Conservation (phyloP, 805 yeast genomes). For the Isabelozyma gotoi region DNA sequence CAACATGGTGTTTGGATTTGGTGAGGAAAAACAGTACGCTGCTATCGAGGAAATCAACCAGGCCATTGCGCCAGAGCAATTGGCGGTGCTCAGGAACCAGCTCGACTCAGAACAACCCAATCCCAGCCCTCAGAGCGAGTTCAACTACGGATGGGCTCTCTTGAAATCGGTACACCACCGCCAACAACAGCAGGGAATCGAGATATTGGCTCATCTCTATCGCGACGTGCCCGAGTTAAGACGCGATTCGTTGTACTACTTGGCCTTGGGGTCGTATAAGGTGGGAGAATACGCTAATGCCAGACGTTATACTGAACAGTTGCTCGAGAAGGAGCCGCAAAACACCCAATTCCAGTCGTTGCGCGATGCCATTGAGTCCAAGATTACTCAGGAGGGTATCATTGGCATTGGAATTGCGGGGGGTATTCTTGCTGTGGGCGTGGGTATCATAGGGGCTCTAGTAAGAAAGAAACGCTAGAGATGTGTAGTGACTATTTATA, state of each 20-base stretch:
- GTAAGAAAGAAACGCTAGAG: constrained; percentile 29
- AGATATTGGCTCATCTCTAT: constrained; percentile 66
- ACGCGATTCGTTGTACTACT: constrained; percentile 84
- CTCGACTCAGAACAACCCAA: constrained; percentile 78
- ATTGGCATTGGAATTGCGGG: constrained; percentile 86
- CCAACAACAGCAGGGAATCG: constrained; percentile 79
- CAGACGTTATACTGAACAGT: constrained; percentile 76
- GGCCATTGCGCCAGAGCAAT: constrained; percentile 71
- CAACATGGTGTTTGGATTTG: not conserved
- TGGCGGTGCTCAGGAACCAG: constrained; percentile 73
- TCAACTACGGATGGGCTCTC: constrained; percentile 96
- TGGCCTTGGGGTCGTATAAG: constrained; percentile 85
- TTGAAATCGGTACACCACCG: constrained; percentile 64
- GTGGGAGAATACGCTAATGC: constrained; percentile 86
- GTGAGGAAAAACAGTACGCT: constrained; percentile 20
- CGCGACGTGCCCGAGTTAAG: constrained; percentile 79
- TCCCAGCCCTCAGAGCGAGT: constrained; percentile 79
- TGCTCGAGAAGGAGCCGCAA: constrained; percentile 78
- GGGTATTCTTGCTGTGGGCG: constrained; percentile 82
- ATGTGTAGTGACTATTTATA: not conserved
- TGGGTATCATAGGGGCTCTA: constrained; percentile 53
- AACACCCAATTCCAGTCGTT: constrained; percentile 74
- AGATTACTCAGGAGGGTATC: constrained; percentile 82
- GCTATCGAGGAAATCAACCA: constrained; percentile 41
- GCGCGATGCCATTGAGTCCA: constrained; percentile 76